These are phyloP conservation scores for Patellifolia procumbens DNA, from an alignment of 179 eudicot genomes.

Conservation along the genomic window DNA sequence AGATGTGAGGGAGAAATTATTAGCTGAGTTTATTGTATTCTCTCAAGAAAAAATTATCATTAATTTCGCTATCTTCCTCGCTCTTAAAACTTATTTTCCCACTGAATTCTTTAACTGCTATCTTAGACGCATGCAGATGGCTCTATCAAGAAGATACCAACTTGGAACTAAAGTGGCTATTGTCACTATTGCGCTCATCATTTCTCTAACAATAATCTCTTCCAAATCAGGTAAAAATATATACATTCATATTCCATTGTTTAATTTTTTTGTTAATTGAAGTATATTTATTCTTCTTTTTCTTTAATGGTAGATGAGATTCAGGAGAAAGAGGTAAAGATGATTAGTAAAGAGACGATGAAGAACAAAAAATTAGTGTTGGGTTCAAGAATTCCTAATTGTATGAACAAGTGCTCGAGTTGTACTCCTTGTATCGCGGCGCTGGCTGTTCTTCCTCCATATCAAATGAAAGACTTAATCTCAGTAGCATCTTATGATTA, in stretches of 20 bases:
- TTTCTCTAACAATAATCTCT: conserved; percentile 6
- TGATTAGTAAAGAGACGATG: not conserved
- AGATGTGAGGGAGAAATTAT: too few relatives aligned
- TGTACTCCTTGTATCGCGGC: conserved; percentile 24
- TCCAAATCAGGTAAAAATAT: conserved; percentile 27
- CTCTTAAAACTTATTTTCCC: not conserved
- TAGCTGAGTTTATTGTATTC: too few relatives aligned
- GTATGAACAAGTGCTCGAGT: conserved; percentile 22
- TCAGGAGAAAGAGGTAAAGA: not conserved
- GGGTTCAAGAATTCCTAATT: conserved; percentile 27
- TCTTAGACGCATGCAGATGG: conserved; percentile 3
- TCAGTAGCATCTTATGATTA: not conserved
- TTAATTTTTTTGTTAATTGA: too few relatives aligned
- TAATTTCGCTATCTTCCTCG: not conserved
- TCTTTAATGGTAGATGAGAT: not conserved
- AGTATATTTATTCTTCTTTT: not conserved
- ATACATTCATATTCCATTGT: too few relatives aligned
- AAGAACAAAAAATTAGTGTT: not conserved
- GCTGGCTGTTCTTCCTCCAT: conserved; percentile 3
- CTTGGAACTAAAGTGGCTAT: not conserved
- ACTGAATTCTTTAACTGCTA: too few relatives aligned
- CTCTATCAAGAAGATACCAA: not conserved
- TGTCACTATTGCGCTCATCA: conserved; percentile 12
- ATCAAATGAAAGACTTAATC: not conserved
- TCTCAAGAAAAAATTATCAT: too few relatives aligned